These are phyloP conservation scores for Aspergillus egyptiacus DNA, from an alignment of 495 filamentous ascomycete species.

Conservation along the genomic window DNA sequence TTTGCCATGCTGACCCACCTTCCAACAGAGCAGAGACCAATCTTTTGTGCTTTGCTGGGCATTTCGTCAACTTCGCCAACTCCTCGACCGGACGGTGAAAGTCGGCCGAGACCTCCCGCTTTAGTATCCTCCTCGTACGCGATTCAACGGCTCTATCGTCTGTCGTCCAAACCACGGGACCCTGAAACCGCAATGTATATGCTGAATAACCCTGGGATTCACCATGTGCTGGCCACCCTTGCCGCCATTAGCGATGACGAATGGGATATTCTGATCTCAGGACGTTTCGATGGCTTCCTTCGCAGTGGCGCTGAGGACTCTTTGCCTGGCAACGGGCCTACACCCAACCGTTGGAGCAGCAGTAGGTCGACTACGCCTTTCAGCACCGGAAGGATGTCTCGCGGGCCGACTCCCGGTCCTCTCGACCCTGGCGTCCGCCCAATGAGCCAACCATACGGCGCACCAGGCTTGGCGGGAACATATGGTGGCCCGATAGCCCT, in stretches of 20 bases:
- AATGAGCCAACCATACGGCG: conserved; percentile 34
- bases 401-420: conserved; percentile 34
- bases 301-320: conserved; percentile 81
- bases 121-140: conserved; percentile 66
- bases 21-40: conserved; percentile 61
- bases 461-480: conserved; percentile 31
- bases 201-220: conserved; percentile 71
- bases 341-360: conserved; percentile 25
- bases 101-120: conserved; percentile 58
- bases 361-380: conserved; percentile 43
- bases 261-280: conserved; percentile 94
- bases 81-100: conserved; percentile 38
- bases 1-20: conserved; percentile 91
- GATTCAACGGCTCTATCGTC: conserved; percentile 78
- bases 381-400: conserved; percentile 36
- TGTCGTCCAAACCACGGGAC: conserved; percentile 65
- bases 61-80: conserved; percentile 52
- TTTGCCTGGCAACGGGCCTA: conserved; percentile 24
- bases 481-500: conserved; percentile 66
- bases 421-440: conserved; percentile 35
- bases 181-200: conserved; percentile 85
- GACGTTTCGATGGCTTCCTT: conserved; percentile 94
- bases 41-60: conserved; percentile 71
- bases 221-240: conserved; percentile 82
- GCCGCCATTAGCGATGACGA: conserved; percentile 79